Evolutionary conservation across 2,329 filamentous ascomycete genomes (phyloP).

Genomic region (Leptographium flavum): DNA sequence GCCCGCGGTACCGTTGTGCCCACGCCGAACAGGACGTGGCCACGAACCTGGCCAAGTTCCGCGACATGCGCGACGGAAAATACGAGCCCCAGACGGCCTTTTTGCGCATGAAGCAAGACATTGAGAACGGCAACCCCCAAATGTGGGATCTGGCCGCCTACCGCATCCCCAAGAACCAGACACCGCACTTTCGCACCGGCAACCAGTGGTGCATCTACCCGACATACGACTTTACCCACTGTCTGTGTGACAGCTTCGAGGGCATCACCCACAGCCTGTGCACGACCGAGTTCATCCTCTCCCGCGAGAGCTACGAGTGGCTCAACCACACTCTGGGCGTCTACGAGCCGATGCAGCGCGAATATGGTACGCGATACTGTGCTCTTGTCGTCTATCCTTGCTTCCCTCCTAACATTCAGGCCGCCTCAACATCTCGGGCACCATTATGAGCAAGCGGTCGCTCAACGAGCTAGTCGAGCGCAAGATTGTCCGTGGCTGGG

Average conservation of each 20-base stretch:
- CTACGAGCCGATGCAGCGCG: slow-evolving; percentile 88
- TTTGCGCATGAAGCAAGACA: slow-evolving; percentile 86
- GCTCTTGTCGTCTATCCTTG: too few species aligned
- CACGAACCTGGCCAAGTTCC: slow-evolving; percentile 64
- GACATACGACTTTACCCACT: slow-evolving; percentile 87
- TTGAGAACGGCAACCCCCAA: slow-evolving; percentile 52
- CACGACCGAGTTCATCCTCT: slow-evolving; percentile 74
- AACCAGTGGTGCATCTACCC: slow-evolving; percentile 86
- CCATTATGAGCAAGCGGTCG: slow-evolving; percentile 75
- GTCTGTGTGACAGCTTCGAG: slow-evolving; percentile 84
- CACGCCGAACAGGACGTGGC: slow-evolving; percentile 65
- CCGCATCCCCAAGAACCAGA: slow-evolving; percentile 57
- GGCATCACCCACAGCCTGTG: slow-evolving; percentile 84
- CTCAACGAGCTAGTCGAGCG: slow-evolving; percentile 67
- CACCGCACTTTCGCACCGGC: slow-evolving; percentile 65
- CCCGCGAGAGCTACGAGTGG: slow-evolving; percentile 78
- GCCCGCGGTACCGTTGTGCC: slow-evolving; percentile 62
- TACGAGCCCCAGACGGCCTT: slow-evolving; percentile 76
- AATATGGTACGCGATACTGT: slow-evolving; percentile 41
- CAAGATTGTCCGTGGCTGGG: slow-evolving; percentile 72
- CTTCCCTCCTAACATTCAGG: neutral
- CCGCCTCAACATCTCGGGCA: slow-evolving; percentile 61
- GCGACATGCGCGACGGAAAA: slow-evolving; percentile 81
- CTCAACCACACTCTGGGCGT: slow-evolving; percentile 69
- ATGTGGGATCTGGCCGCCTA: slow-evolving; percentile 93